A percentile compares a stretch with the other conserved stretches of the same genome.
phyloP scores from a whole-genome alignment of 2,329 filamentous ascomycete species.

The Mycosphaerella arachidis region DNA sequence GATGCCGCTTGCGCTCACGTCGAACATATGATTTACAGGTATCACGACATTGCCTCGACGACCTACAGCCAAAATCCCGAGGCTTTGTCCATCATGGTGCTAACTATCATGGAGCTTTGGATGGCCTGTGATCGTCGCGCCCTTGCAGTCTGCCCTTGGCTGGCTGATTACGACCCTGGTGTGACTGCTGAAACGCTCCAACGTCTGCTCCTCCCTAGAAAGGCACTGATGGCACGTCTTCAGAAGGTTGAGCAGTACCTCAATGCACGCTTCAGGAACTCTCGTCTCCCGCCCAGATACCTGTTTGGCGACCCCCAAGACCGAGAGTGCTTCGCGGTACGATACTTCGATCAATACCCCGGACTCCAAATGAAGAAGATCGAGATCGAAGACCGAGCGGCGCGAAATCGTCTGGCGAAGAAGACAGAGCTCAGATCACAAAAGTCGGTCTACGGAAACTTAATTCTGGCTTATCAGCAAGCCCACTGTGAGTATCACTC shows the following conservation, averaged over 20 bases:
- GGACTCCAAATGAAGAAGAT: too few species aligned
- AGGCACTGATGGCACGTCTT: slow-evolving; percentile 49
- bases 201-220: slow-evolving; percentile 48
- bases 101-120: slow-evolving; percentile 58
- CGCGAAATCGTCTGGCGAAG: too few species aligned
- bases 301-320: too few species aligned
- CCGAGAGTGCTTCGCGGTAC: slow-evolving; percentile 35
- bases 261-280: slow-evolving; percentile 29
- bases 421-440: slow-evolving; percentile 25
- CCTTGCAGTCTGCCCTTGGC: slow-evolving; percentile 41
- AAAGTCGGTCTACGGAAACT: too few species aligned
- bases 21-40: background rate
- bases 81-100: slow-evolving; percentile 49
- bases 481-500: slow-evolving; percentile 9
- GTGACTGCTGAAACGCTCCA: slow-evolving; percentile 52
- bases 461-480: too few species aligned
- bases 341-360: slow-evolving; percentile 39
- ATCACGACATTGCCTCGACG: slow-evolving; percentile 21
- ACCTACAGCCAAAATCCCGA: slow-evolving; percentile 45
- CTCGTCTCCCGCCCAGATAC: too few species aligned
- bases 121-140: slow-evolving; percentile 51
- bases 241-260: slow-evolving; percentile 50
- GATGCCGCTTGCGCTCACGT: too few species aligned
- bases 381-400: too few species aligned
- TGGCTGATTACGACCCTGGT: slow-evolving; percentile 49